Evolutionary conservation across 768 basidiomycete species (phyloP).

Genomic region (Leccinellum albellum): DNA sequence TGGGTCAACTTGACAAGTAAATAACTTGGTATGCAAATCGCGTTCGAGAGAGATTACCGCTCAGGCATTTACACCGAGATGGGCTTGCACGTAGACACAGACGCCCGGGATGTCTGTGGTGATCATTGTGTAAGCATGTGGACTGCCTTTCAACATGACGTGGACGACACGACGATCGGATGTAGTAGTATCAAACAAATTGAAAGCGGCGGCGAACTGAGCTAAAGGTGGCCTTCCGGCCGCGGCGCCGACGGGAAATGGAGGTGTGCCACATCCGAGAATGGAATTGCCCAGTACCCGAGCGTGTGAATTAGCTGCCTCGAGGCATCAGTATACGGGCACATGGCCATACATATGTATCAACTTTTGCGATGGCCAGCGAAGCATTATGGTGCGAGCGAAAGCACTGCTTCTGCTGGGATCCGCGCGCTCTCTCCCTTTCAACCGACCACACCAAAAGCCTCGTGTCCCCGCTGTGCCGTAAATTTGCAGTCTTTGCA

Average conservation of each 20-base stretch:
- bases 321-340: constrained; percentile 14
- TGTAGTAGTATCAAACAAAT: neutral
- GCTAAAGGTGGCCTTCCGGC: neutral
- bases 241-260: neutral
- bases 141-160: too few relatives aligned
- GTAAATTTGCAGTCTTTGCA: constrained; percentile 8
- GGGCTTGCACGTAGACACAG: constrained; percentile 42
- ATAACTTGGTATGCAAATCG: constrained; percentile 38
- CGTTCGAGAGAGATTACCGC: constrained; percentile 17
- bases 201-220: neutral
- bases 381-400: constrained; percentile 20
- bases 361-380: constrained; percentile 6
- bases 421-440: constrained; percentile 18
- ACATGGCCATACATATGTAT: neutral
- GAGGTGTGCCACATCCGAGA: neutral
- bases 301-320: constrained; percentile 13
- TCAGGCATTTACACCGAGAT: constrained; percentile 22
- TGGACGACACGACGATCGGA: neutral
- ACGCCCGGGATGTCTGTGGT: constrained; percentile 68
- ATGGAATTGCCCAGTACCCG: neutral
- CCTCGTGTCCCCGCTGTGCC: constrained; percentile 27
- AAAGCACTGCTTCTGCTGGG: constrained; percentile 18
- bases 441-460: constrained; percentile 1
- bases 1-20: too few relatives aligned
- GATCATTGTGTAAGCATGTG: too few relatives aligned